Evolutionary conservation across 805 yeast species (phyloP).

Genomic region (Wickerhamomyces chambardii): DNA sequence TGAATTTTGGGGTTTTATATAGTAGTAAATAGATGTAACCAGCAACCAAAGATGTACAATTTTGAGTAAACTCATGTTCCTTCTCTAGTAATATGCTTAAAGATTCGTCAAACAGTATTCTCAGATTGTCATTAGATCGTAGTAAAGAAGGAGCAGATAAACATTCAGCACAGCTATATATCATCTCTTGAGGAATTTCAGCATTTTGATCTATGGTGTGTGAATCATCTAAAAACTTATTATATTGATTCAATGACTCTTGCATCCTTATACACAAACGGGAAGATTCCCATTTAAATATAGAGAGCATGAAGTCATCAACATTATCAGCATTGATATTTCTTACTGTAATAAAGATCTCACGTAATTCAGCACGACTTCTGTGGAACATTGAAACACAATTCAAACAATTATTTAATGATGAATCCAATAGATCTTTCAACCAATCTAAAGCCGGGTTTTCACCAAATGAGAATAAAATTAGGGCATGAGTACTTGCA

Average conservation of each 20-base stretch:
- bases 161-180: conserved; percentile 33
- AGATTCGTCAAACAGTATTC: conserved; percentile 26
- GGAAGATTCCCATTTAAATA: conserved; percentile 18
- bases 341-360: conserved; percentile 42
- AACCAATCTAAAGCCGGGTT: conserved; percentile 35
- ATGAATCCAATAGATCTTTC: conserved; percentile 26
- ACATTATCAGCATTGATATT: conserved; percentile 22
- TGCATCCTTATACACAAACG: too few species aligned
- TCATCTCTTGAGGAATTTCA: conserved; percentile 7
- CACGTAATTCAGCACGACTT: conserved; percentile 40
- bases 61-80: conserved; percentile 18
- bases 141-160: conserved; percentile 42
- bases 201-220: conserved; percentile 1
- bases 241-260: conserved; percentile 1
- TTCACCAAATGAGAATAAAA: conserved; percentile 52
- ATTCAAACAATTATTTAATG: conserved; percentile 38
- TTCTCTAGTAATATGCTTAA: conserved; percentile 20
- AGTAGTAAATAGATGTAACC: conserved; percentile 46
- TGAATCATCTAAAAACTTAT: background rate
- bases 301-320: conserved; percentile 10
- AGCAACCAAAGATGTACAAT: conserved; percentile 25
- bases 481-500: conserved; percentile 43
- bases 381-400: conserved; percentile 47
- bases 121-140: conserved; percentile 26
- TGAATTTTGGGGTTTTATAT: conserved; percentile 47